phyloP scores from a whole-genome alignment of 2,329 filamentous ascomycete species.

The Aspergillus udagawae region DNA sequence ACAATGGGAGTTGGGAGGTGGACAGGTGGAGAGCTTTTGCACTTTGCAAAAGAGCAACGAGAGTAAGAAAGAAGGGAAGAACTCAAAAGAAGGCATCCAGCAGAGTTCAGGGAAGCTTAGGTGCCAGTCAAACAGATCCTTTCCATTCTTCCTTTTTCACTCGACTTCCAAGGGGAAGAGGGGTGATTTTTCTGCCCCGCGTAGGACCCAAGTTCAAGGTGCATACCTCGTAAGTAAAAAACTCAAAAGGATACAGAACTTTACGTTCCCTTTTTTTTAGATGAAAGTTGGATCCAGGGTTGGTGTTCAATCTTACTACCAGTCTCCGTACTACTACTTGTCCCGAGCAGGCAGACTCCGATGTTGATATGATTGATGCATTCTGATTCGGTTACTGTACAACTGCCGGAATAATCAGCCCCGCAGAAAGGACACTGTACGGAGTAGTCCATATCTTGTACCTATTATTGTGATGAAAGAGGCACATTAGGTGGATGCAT shows the following conservation, averaged over 20 bases:
- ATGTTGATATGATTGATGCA: neutral
- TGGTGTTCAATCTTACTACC: neutral
- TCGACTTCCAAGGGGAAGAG: neutral
- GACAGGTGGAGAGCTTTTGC: constrained; percentile 10
- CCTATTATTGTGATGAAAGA: no score
- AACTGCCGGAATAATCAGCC: neutral
- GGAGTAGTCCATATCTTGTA: no score
- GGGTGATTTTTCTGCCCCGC: neutral
- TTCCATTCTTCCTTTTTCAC: neutral
- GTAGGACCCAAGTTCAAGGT: neutral
- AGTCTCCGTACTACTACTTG: no score
- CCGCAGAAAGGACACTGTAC: neutral
- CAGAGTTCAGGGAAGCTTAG: neutral
- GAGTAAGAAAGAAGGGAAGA: neutral
- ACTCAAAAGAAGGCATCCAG: neutral
- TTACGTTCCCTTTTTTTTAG: neutral
- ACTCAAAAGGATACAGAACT: neutral
- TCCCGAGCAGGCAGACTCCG: no score
- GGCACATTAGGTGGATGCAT: no score
- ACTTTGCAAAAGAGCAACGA: neutral
- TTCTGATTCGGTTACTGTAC: neutral
- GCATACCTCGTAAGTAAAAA: neutral
- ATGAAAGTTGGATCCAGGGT: neutral
- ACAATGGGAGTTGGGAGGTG: constrained; percentile 21
- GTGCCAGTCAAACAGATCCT: neutral